Conservation (phyloP, 140 eudicot genomes). For the Anethum foeniculum region DNA sequence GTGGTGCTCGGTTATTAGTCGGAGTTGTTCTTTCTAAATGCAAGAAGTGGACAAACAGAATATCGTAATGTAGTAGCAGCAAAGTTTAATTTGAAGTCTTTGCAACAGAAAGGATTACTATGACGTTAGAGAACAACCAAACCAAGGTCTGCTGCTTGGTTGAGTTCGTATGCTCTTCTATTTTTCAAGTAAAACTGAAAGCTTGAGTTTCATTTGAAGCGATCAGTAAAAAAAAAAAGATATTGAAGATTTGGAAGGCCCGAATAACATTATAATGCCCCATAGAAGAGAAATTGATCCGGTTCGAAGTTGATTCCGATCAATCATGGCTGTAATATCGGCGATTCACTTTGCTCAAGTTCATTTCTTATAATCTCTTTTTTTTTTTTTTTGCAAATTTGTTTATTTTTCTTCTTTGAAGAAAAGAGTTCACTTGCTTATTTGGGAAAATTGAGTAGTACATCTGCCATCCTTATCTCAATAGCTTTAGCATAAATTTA, state of each 20-base stretch:
- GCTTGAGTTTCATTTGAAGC: neutral
- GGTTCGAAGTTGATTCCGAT: neutral
- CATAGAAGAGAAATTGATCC: too few species aligned
- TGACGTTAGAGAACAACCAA: neutral
- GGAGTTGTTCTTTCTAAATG: too few species aligned
- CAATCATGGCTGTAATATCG: neutral
- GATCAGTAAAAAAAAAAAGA: too few species aligned
- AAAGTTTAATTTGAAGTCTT: neutral
- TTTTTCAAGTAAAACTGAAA: neutral
- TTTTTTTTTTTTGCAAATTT: neutral
- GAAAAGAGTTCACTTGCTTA: neutral
- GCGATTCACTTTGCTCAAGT: neutral
- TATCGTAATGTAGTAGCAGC: neutral
- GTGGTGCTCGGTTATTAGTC: too few species aligned
- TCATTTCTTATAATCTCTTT: neutral
- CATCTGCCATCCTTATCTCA: neutral
- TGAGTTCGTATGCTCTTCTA: neutral
- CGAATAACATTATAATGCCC: too few species aligned
- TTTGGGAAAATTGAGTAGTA: neutral
- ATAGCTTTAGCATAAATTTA: neutral
- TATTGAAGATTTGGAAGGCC: neutral
- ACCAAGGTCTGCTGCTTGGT: neutral
- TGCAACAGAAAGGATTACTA: too few species aligned
- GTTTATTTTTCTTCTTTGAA: neutral
- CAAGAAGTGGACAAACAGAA: too few species aligned